phyloP scores from a whole-genome alignment of 371 early-diverging fungal genomes.

The Circinella umbellata region DNA sequence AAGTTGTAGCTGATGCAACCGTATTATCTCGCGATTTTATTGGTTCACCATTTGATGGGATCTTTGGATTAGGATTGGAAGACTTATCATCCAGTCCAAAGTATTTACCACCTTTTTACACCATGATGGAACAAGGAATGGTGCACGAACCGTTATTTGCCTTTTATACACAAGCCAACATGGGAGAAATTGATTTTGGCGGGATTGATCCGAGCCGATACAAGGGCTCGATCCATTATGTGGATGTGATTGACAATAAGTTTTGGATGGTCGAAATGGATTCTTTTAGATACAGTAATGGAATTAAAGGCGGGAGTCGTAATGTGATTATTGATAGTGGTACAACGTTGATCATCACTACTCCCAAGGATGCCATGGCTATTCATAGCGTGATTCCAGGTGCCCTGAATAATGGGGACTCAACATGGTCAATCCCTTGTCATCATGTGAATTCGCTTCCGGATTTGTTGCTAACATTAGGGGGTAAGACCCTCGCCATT shows the following conservation, averaged over 20 bases:
- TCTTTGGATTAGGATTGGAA: slow-evolving; percentile 71
- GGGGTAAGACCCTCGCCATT: slow-evolving; percentile 52
- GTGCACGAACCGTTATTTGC: slow-evolving; percentile 76
- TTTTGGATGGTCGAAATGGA: slow-evolving; percentile 82
- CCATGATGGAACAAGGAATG: slow-evolving; percentile 67
- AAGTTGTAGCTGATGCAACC: slow-evolving; percentile 60
- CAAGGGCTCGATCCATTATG: slow-evolving; percentile 63
- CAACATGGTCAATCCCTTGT: slow-evolving; percentile 60
- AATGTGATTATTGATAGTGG: slow-evolving; percentile 65
- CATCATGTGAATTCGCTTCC: slow-evolving; percentile 45
- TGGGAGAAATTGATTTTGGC: slow-evolving; percentile 73
- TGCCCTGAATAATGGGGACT: slow-evolving; percentile 64
- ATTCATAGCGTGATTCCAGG: slow-evolving; percentile 68
- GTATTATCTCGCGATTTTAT: slow-evolving; percentile 61
- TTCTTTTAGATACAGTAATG: slow-evolving; percentile 42
- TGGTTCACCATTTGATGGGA: slow-evolving; percentile 65
- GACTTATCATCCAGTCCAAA: slow-evolving; percentile 54
- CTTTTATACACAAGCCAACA: slow-evolving; percentile 60
- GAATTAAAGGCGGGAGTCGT: slow-evolving; percentile 26
- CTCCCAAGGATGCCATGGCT: slow-evolving; percentile 64
- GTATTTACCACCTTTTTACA: slow-evolving; percentile 66
- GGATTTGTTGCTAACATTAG: slow-evolving; percentile 50
- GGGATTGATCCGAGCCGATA: slow-evolving; percentile 62
- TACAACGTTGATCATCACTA: slow-evolving; percentile 74
- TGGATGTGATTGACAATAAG: slow-evolving; percentile 68